Conservation (phyloP, 306 rosid species). For the Cucurbita pepo region DNA sequence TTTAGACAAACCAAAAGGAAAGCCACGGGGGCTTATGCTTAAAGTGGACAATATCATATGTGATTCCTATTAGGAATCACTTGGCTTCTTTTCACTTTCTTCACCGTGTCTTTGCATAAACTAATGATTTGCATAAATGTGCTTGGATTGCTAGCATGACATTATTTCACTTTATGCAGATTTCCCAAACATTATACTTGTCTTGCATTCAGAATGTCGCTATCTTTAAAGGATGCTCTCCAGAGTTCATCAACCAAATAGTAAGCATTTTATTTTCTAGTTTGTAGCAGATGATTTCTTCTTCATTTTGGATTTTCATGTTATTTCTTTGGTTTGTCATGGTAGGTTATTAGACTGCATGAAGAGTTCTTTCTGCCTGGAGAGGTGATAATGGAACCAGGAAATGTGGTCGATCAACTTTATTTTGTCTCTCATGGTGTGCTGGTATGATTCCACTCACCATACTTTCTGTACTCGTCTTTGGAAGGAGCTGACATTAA, state of each 20-base stretch:
- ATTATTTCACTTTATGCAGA: constrained; percentile 30
- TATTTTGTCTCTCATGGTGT: constrained; percentile 80
- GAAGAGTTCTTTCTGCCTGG: constrained; percentile 98
- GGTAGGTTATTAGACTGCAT: constrained; percentile 67
- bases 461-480: neutral
- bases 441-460: constrained; percentile 45
- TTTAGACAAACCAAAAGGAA: no score
- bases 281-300: neutral
- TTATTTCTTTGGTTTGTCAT: constrained; percentile 7
- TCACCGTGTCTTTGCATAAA: neutral
- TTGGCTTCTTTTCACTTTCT: neutral
- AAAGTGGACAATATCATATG: no score
- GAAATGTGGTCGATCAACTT: constrained; percentile 82
- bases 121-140: neutral
- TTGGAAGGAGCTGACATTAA: neutral
- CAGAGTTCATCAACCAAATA: constrained; percentile 87
- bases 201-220: constrained; percentile 41
- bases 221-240: constrained; percentile 63
- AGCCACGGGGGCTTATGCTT: no score
- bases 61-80: no score
- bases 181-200: constrained; percentile 64
- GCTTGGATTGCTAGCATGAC: neutral
- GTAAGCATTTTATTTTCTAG: constrained; percentile 27
- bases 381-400: constrained; percentile 81
- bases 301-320: neutral